Conservation (phyloP, 108 stramenopile genomes). For the Stephanodiscus minutulus region DNA sequence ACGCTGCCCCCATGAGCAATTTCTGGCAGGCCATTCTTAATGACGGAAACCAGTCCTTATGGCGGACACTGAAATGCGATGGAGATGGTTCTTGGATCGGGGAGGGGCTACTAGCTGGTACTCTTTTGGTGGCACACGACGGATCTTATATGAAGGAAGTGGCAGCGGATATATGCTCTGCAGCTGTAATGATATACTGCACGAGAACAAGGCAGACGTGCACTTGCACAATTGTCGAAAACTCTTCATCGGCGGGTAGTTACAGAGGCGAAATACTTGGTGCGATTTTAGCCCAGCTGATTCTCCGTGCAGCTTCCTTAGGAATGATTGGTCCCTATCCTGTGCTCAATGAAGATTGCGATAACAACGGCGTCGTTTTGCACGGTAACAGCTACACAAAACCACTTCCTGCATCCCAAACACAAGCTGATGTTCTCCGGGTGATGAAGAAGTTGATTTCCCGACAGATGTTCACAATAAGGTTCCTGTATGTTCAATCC, state of each 20-base stretch:
- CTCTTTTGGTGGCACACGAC: constrained; percentile 3
- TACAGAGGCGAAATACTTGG: constrained; percentile 5
- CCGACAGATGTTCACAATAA: not conserved
- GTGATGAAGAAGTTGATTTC: not conserved
- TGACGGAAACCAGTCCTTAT: not conserved
- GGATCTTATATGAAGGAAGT: constrained; percentile 9
- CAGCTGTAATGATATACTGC: not conserved
- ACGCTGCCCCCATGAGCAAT: not conserved
- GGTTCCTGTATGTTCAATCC: not conserved
- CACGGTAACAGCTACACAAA: not conserved
- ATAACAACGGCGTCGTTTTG: constrained; percentile 2
- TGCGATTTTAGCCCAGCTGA: not conserved
- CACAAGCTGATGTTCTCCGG: constrained; percentile 3
- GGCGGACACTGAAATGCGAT: not conserved
- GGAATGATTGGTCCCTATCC: not conserved
- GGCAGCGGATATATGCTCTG: not conserved
- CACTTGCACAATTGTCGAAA: not conserved
- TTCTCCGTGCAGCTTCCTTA: not conserved
- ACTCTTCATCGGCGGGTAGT: not conserved
- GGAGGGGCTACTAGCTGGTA: not conserved
- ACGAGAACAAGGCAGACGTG: too few species aligned
- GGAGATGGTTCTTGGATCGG: constrained; percentile 20
- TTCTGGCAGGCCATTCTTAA: not conserved
- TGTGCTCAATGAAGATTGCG: not conserved
- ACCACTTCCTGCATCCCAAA: not conserved